Conservation (phyloP, 495 filamentous ascomycete genomes). For the Acidiella bohemica region DNA sequence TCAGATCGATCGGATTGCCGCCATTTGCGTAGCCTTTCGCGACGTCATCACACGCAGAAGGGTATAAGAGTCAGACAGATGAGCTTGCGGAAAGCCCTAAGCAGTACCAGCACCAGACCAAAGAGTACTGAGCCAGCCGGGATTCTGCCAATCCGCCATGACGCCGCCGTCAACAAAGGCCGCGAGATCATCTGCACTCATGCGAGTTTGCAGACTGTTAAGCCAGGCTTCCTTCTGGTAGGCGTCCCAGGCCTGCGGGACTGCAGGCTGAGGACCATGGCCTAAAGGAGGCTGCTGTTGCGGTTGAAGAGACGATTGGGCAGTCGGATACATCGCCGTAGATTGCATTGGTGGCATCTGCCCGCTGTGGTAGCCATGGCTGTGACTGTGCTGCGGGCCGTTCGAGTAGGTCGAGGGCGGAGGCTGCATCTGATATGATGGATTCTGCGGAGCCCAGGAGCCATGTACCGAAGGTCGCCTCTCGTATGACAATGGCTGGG, state of each 20-base stretch:
- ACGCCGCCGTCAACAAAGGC: constrained; percentile 22
- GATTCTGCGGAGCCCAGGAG: constrained; percentile 15
- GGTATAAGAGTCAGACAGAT: too few species aligned
- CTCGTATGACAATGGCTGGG: constrained; percentile 11
- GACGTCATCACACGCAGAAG: too few species aligned
- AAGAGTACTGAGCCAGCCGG: constrained; percentile 7
- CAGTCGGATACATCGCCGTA: constrained; percentile 3
- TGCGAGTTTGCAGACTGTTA: constrained; percentile 22
- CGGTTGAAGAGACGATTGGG: constrained; percentile 5
- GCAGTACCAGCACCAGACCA: too few species aligned
- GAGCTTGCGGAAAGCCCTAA: too few species aligned
- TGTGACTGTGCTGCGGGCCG: background rate
- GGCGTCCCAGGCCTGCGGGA: constrained; percentile 12
- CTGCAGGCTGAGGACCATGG: background rate
- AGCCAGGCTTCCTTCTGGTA: constrained; percentile 21
- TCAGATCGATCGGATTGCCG: too few species aligned
- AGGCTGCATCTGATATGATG: background rate
- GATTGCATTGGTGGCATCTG: constrained; percentile 1
- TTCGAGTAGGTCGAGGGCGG: constrained; percentile 2
- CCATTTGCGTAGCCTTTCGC: too few species aligned
- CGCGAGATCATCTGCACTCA: constrained; percentile 25
- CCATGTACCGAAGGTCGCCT: background rate
- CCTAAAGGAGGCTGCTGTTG: constrained; percentile 2
- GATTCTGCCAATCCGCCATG: constrained; percentile 18
- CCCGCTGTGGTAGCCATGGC: constrained; percentile 3